These are phyloP conservation scores for Diospyros lotus DNA, from an alignment of 148 eudicot genomes.

Conservation along the genomic window DNA sequence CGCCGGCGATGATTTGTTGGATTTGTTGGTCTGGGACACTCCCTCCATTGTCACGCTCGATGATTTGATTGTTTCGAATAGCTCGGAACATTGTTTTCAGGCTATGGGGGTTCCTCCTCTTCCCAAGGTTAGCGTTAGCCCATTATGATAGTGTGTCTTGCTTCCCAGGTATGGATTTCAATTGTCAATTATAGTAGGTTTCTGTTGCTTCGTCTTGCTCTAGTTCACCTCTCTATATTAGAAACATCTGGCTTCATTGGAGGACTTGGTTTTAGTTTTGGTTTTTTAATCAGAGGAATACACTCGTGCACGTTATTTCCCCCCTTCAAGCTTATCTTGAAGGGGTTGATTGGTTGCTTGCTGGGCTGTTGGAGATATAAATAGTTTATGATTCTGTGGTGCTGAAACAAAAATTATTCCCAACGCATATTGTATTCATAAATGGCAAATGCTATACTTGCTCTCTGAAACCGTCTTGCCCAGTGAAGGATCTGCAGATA, in stretches of 20 bases:
- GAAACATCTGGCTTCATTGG: neutral
- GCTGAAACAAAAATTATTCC: too few relatives aligned
- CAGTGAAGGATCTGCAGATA: too few relatives aligned
- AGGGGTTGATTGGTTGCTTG: neutral
- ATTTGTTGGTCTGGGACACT: slow-evolving; percentile 52
- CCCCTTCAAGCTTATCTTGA: neutral
- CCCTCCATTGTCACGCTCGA: slow-evolving; percentile 37
- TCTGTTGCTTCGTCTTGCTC: neutral
- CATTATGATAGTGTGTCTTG: slow-evolving; percentile 25
- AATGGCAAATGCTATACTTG: too few relatives aligned
- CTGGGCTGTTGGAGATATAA: too few relatives aligned
- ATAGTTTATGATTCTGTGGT: too few relatives aligned
- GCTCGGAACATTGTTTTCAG: slow-evolving; percentile 26
- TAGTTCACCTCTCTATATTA: neutral
- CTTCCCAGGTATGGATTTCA: slow-evolving; percentile 22
- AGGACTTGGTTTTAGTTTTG: neutral
- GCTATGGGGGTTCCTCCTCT: slow-evolving; percentile 55
- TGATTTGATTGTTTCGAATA: slow-evolving; percentile 41
- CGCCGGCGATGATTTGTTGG: slow-evolving; percentile 34
- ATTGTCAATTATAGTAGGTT: neutral
- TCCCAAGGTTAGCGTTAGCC: slow-evolving; percentile 38
- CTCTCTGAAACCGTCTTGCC: too few relatives aligned
- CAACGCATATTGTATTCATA: too few relatives aligned
- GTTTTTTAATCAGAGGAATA: neutral
- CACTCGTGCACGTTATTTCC: neutral